Base-by-base conservation (phyloP, 225 moss, liverwort and hornwort species). In the Marchantia polymorpha region DNA sequence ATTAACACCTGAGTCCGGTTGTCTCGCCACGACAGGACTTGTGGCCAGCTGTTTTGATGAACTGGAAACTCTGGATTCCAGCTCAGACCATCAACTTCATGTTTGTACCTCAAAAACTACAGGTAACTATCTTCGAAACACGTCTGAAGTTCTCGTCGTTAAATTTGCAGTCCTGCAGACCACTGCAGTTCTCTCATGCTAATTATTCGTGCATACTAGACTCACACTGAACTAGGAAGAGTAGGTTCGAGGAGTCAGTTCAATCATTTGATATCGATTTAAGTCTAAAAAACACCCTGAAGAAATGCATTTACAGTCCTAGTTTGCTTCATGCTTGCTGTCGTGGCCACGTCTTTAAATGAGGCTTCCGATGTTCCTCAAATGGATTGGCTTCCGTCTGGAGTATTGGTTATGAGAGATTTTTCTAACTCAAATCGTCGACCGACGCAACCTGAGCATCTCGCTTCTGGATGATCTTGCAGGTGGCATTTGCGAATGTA, bases 31-130 rank as follows among this genome's bases (percentile, higher is more conserved):
- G 8, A 71, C 82, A 87, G 87, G 87, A 87, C 80, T 80, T 80
- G 80, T 80, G 73, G 80, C 80, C 82, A 9, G 81, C 82, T 26
- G 77, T 84, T 20, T 4, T 79, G 70, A 77, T 75, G 17, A 87
- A 84, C 50, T 87, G 87, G 87, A 72, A 77, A 71, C 64, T 87
- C 14, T 87, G 87, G 87, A 82, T 87, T 77, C 87, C 87, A 65
- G 82, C 87, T 67, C 87, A 87, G 46, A 61, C 82, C 23, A 77
- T 87, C 80, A 87, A 87, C 77, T 87, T 87, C 65, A 75, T 79
- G 78, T 64, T 87, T 65, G 83, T 87, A 51, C 84, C 87, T 9
- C 80, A 80, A 20, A 87, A 87, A 70, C 67, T 87, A 70, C 87
- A 84, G 86, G 86, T 72, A 79, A 79, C 58, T 27, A 25, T 76